Evolutionary conservation across 805 yeast species (phyloP).

Genomic region (Yamadazyma scolyti): DNA sequence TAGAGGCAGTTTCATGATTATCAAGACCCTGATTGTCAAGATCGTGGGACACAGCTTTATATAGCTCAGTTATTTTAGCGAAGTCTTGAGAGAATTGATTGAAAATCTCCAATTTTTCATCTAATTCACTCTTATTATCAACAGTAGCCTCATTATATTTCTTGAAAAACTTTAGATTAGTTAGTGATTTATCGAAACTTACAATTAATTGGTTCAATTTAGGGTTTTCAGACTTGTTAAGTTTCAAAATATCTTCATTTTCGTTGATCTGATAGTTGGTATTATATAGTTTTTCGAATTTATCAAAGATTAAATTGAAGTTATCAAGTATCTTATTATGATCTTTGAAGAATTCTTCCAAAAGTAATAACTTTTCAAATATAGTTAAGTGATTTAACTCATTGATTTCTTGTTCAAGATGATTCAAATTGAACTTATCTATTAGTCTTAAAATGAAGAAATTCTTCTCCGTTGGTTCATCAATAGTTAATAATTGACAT

Average conservation of each 20-base stretch:
- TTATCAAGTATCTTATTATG: constrained; percentile 20
- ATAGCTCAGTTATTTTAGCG: constrained; percentile 22
- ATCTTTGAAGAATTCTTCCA: constrained; percentile 17
- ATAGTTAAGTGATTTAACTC: constrained; percentile 6
- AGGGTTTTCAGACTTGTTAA: constrained; percentile 5
- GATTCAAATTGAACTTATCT: constrained; percentile 15
- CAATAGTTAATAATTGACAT: constrained; percentile 34
- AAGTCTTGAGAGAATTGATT: constrained; percentile 33
- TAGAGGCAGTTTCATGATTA: constrained; percentile 10
- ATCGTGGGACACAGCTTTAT: constrained; percentile 25
- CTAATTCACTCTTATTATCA: constrained; percentile 24
- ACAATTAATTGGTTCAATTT: constrained; percentile 24
- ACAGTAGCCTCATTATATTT: constrained; percentile 33
- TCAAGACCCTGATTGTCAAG: constrained; percentile 15
- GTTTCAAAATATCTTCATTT: constrained; percentile 7
- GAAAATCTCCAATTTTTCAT: constrained; percentile 35
- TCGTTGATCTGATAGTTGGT: constrained; percentile 2
- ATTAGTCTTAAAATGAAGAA: constrained; percentile 29
- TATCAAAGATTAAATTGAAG: constrained; percentile 22
- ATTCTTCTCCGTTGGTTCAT: constrained; percentile 25
- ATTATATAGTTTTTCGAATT: constrained; percentile 16
- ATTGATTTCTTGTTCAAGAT: constrained; percentile 4
- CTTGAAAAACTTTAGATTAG: constrained; percentile 34
- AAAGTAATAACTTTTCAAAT: constrained; percentile 16
- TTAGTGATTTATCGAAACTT: constrained; percentile 27